Conservation (phyloP, 495 filamentous ascomycete species). For the Neurospora pannonica region DNA sequence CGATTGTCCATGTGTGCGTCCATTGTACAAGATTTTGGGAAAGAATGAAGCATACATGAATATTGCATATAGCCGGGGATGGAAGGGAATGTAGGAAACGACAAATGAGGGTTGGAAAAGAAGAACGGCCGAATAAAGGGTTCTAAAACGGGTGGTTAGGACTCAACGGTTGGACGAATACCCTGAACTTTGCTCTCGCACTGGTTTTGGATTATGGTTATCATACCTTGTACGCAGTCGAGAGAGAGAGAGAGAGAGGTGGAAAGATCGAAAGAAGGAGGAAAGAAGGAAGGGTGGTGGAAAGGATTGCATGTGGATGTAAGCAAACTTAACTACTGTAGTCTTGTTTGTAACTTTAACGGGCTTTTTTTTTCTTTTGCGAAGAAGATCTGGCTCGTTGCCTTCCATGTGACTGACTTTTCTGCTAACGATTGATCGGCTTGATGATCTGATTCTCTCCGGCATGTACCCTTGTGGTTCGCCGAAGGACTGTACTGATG, state of each 20-base stretch:
- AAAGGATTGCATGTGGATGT: not conserved
- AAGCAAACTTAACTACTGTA: not conserved
- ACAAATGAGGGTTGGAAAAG: not conserved
- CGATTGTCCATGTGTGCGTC: not conserved
- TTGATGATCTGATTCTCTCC: not conserved
- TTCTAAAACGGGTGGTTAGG: not conserved
- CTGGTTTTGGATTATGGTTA: not conserved
- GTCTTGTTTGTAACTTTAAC: not conserved
- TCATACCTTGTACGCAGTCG: not conserved
- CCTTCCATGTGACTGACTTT: not conserved
- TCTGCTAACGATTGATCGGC: not conserved
- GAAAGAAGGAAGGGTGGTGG: not conserved
- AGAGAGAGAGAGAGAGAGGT: not conserved
- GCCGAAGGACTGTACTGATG: not conserved
- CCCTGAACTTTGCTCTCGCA: not conserved
- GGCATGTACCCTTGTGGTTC: not conserved
- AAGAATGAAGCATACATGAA: conserved; percentile 1
- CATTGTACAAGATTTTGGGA: not conserved
- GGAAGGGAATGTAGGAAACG: not conserved
- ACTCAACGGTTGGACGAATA: not conserved
- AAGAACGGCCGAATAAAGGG: not conserved
- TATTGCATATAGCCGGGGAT: not conserved
- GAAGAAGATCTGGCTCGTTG: not conserved
- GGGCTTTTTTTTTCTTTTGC: not conserved
- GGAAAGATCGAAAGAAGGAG: not conserved